A percentile compares a stretch with the other conserved stretches of the same genome.
Conservation (phyloP, 139 green algal species). For the Tetradesmus lagerheimii region DNA sequence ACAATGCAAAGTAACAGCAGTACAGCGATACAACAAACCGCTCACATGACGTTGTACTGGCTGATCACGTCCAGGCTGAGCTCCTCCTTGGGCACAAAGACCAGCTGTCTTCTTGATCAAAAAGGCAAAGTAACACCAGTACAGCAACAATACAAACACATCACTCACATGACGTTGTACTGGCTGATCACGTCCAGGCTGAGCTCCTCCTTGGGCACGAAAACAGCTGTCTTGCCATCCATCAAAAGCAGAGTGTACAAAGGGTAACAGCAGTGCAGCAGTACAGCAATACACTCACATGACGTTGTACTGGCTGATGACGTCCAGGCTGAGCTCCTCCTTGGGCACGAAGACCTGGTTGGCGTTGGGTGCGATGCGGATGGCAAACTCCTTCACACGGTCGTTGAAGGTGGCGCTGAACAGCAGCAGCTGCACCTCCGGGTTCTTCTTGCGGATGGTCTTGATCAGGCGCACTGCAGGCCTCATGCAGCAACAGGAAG, state of each 20-base stretch:
- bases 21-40: too few species aligned
- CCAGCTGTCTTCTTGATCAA: too few species aligned
- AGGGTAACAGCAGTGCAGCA: too few species aligned
- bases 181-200: slow-evolving; percentile 98
- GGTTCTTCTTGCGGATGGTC: slow-evolving; percentile 68
- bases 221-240: slow-evolving; percentile 60
- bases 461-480: slow-evolving; percentile 64
- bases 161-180: slow-evolving; percentile 86
- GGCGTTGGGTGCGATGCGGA: slow-evolving; percentile 79
- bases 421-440: slow-evolving; percentile 81
- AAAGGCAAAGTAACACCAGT: too few species aligned
- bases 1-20: too few species aligned
- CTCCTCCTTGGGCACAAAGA: slow-evolving; percentile 94
- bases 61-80: slow-evolving; percentile 98
- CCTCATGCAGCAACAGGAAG: too few species aligned
- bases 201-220: slow-evolving; percentile 93
- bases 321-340: slow-evolving; percentile 95
- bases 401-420: slow-evolving; percentile 99
- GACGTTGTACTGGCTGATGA: slow-evolving; percentile 98
- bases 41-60: slow-evolving; percentile 92
- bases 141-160: too few species aligned
- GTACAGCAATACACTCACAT: slow-evolving; percentile 60
- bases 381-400: slow-evolving; percentile 87
- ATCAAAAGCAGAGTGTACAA: too few species aligned
- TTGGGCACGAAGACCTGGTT: slow-evolving; percentile 94